Conservation (phyloP, 345 rosid genomes). For the Erysimum cheiranthoides region DNA sequence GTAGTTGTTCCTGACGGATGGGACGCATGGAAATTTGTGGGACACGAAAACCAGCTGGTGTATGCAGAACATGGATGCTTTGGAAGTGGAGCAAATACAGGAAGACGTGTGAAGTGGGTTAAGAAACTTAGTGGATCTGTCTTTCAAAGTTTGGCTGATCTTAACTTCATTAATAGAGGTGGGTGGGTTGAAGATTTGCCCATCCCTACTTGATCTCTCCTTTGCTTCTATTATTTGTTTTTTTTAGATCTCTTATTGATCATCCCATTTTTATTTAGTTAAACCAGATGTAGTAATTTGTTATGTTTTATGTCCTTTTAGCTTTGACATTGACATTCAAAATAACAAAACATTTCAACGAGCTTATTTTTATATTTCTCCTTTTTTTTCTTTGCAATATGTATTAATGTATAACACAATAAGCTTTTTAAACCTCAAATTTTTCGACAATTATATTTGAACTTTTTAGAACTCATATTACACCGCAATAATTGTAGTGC, state of each 20-base stretch:
- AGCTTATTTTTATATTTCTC: background rate
- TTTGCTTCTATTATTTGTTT: background rate
- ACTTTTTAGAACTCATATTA: background rate
- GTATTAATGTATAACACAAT: too few species aligned
- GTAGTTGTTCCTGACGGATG: constrained; percentile 57
- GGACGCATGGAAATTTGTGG: constrained; percentile 52
- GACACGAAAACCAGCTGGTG: constrained; percentile 38
- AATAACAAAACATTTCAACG: background rate
- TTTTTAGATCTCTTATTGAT: background rate
- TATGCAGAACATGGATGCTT: constrained; percentile 50
- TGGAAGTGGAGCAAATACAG: constrained; percentile 52
- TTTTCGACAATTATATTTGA: too few species aligned
- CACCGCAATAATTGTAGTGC: background rate
- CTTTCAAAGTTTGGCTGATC: constrained; percentile 41
- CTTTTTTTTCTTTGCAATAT: background rate
- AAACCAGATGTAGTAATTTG: background rate
- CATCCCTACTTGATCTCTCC: constrained; percentile 17
- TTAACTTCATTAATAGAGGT: constrained; percentile 51
- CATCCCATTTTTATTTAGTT: constrained; percentile 5
- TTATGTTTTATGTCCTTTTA: constrained; percentile 4
- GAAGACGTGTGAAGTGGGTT: constrained; percentile 55
- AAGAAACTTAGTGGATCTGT: constrained; percentile 30
- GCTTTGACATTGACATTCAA: background rate
- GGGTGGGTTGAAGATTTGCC: constrained; percentile 65
- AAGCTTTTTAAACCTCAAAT: too few species aligned